Conservation (phyloP, 495 filamentous ascomycete species). For the Trichoderma erinaceum region DNA sequence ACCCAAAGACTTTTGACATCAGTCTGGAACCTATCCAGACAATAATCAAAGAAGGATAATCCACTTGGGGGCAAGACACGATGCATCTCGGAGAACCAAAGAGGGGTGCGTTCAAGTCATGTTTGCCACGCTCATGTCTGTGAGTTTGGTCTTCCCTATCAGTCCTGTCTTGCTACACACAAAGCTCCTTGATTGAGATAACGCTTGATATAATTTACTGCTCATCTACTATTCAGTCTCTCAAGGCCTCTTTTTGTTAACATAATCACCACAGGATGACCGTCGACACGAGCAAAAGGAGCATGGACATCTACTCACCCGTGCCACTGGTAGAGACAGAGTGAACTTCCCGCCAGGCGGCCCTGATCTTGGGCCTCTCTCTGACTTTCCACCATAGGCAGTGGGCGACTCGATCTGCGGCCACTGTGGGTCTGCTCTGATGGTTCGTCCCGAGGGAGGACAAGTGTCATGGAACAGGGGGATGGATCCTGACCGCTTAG, state of each 20-base stretch:
- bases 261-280: background rate
- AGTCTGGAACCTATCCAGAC: no score
- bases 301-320: background rate
- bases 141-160: background rate
- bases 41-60: no score
- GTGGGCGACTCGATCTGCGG: slow-evolving; percentile 16
- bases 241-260: background rate
- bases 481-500: slow-evolving; percentile 1
- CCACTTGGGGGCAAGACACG: background rate
- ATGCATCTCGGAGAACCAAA: background rate
- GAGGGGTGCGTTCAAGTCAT: background rate
- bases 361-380: background rate
- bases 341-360: background rate
- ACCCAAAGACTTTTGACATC: background rate
- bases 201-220: background rate
- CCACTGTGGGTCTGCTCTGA: slow-evolving; percentile 15
- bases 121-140: background rate
- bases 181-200: background rate
- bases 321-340: background rate
- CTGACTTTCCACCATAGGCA: background rate
- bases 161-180: background rate
- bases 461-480: slow-evolving; percentile 13
- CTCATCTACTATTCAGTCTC: background rate
- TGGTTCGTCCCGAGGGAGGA: slow-evolving; percentile 14
- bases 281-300: background rate